Evolutionary conservation across 768 basidiomycete genomes (phyloP).

Genomic region (Lactarius sp.): DNA sequence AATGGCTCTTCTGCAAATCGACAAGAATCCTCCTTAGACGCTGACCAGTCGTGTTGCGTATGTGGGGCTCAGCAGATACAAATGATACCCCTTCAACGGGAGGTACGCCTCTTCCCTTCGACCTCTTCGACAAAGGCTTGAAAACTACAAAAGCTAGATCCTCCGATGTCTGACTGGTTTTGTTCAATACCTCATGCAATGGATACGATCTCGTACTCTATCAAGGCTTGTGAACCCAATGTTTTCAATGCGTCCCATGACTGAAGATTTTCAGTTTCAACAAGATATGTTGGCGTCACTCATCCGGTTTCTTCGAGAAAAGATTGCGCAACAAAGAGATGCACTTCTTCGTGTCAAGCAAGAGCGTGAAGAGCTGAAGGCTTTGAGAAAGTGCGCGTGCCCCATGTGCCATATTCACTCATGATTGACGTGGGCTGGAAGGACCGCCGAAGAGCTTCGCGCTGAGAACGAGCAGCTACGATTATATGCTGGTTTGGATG

Average conservation of each 20-base stretch:
- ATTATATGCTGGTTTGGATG: slow-evolving; percentile 31
- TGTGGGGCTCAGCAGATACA: slow-evolving; percentile 63
- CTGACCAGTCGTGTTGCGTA: slow-evolving; percentile 68
- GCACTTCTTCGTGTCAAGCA: slow-evolving; percentile 50
- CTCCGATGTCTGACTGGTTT: slow-evolving; percentile 83
- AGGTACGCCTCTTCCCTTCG: slow-evolving; percentile 42
- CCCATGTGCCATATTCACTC: slow-evolving; percentile 2
- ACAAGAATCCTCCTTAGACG: slow-evolving; percentile 40
- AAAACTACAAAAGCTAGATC: slow-evolving; percentile 52
- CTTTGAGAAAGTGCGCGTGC: slow-evolving; percentile 45
- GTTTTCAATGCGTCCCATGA: not conserved
- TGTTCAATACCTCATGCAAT: slow-evolving; percentile 53
- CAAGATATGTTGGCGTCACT: slow-evolving; percentile 68
- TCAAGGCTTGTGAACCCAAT: slow-evolving; percentile 45
- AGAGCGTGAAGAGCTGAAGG: slow-evolving; percentile 42
- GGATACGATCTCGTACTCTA: slow-evolving; percentile 60
- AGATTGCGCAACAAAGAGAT: slow-evolving; percentile 51
- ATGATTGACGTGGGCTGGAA: slow-evolving; percentile 29
- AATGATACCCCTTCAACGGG: slow-evolving; percentile 64
- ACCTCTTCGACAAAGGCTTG: not conserved
- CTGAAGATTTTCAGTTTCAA: slow-evolving; percentile 55
- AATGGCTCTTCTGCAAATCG: not conserved
- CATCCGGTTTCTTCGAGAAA: slow-evolving; percentile 56
- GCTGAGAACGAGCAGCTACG: slow-evolving; percentile 48
- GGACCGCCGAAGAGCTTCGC: slow-evolving; percentile 45